Base-by-base conservation (phyloP, 2,329 filamentous ascomycete species). In the Triangularia setosa region DNA sequence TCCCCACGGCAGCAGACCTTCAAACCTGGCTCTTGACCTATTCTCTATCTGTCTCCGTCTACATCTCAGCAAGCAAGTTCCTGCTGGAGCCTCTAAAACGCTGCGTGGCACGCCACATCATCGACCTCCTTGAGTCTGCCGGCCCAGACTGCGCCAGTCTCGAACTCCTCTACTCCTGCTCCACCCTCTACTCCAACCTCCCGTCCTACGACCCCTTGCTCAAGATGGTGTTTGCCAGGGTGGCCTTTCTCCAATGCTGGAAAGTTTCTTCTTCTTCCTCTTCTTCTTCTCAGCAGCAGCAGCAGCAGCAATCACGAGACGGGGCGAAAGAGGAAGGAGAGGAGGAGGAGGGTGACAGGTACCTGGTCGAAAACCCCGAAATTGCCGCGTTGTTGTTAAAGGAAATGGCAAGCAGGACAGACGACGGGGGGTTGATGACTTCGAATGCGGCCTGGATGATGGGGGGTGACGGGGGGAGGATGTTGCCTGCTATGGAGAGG, bases 201-300 rank as follows among this genome's bases (percentile, higher is more conserved):
- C 76, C 78, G 35, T 75, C 78, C 63, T 72, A 72, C 9, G 80
- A 83, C 62, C 69, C 72, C 0, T 69, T 83, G 48, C 73, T 83
- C 58, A 79, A 76, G 65, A 83, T 83, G 78, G 71, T 83, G 12
- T 79, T 82, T 67, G 80, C 81, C 7, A 74, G 81, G 35, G 77
- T 82, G 5, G 81, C 80, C 1, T 83, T 82, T 66, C 71, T 83
- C 33, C 79, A 81, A 70, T 75, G 79, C n/a, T 83, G 79, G 79
- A 76, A 78, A 64, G 73, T 73, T 16, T 18, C 40, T 14, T 18
- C 16, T 48, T 40, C 35, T 40, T 9, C 8, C 4, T 28, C 27
- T 4, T n/a, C n/a, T n/a, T n/a, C n/a, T n/a, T n/a, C n/a, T n/a
- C n/a, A n/a, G n/a, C n/a, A n/a, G n/a, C n/a, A n/a, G n/a, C n/a